A percentile compares a stretch with the other conserved stretches of the same genome.
Conservation (phyloP, 345 rosid genomes). For the Syzygium aqueum region DNA sequence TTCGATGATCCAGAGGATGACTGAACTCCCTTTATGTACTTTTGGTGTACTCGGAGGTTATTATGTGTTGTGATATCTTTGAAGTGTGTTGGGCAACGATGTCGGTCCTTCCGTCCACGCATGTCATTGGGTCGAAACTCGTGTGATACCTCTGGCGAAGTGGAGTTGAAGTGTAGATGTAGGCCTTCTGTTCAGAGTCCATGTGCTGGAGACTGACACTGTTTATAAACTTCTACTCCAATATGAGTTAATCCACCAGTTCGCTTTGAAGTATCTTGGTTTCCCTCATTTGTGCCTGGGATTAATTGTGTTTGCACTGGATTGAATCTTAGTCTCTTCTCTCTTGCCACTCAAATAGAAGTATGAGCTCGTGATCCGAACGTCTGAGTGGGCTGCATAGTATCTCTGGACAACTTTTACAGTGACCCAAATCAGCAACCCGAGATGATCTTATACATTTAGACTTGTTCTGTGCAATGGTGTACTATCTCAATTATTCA, state of each 20-base stretch:
- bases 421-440: background rate
- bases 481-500: background rate
- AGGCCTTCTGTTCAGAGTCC: background rate
- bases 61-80: background rate
- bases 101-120: background rate
- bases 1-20: slow-evolving; percentile 56
- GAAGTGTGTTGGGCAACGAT: background rate
- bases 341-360: background rate
- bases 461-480: background rate
- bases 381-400: background rate
- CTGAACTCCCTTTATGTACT: background rate
- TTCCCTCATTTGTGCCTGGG: background rate
- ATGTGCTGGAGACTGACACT: background rate
- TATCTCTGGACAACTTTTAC: background rate
- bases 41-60: background rate
- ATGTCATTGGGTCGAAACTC: background rate
- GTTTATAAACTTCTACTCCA: background rate
- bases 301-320: background rate
- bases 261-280: background rate
- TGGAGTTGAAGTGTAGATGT: background rate
- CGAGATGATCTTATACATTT: background rate
- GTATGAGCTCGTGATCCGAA: background rate
- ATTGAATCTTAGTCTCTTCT: background rate
- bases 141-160: background rate
- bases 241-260: background rate